These are phyloP conservation scores for Aspergillus neotritici DNA, from an alignment of 2,329 filamentous ascomycete species.

Conservation along the genomic window DNA sequence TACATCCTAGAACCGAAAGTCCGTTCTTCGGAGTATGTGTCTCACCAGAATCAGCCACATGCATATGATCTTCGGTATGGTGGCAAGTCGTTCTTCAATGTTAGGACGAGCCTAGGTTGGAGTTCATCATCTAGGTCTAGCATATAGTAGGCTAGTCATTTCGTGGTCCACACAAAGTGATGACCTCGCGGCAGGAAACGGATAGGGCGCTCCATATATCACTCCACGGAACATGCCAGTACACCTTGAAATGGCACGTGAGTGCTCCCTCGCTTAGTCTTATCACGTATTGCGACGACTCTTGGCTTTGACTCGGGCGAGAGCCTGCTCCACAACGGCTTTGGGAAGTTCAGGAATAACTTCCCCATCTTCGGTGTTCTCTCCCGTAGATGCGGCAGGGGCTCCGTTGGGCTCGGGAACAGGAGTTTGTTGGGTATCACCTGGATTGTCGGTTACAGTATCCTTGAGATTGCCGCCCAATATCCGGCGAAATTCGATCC, in stretches of 20 bases:
- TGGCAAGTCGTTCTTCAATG: slow-evolving; percentile 9
- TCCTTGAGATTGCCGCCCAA: slow-evolving; percentile 31
- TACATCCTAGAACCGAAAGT: slow-evolving; percentile 21
- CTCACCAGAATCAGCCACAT: background rate
- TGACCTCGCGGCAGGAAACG: too few species aligned
- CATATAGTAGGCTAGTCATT: background rate
- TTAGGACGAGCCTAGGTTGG: slow-evolving; percentile 22
- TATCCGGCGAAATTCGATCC: slow-evolving; percentile 36
- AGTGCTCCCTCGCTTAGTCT: too few species aligned
- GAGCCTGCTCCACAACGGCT: slow-evolving; percentile 39
- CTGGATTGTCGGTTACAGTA: slow-evolving; percentile 7
- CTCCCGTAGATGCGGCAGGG: slow-evolving; percentile 4
- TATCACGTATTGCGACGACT: background rate
- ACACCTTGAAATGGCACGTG: too few species aligned
- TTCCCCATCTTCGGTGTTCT: slow-evolving; percentile 24
- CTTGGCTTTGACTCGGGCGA: slow-evolving; percentile 35
- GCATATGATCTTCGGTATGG: slow-evolving; percentile 2
- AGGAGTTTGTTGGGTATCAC: slow-evolving; percentile 4
- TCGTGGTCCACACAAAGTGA: too few species aligned
- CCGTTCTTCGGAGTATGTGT: slow-evolving; percentile 28
- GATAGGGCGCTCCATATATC: too few species aligned
- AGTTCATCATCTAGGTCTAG: slow-evolving; percentile 32
- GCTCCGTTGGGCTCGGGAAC: slow-evolving; percentile 7
- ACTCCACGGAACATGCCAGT: too few species aligned
- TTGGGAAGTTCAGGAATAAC: slow-evolving; percentile 41